Conservation (phyloP, 768 basidiomycete genomes). For the Mycena sanguinolenta region DNA sequence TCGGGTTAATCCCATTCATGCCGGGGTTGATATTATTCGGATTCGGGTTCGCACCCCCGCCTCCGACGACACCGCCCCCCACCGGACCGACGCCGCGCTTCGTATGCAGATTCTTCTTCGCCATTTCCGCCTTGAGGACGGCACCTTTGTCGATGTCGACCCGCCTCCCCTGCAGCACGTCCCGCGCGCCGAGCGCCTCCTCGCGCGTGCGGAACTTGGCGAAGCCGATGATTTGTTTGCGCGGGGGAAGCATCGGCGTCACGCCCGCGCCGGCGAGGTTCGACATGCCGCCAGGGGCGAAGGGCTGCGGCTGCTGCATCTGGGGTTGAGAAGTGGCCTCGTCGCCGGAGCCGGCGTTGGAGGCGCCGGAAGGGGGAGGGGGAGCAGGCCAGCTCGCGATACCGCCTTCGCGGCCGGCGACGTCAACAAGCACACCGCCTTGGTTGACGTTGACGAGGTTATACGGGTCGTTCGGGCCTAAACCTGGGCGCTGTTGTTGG, state of each 20-base stretch:
- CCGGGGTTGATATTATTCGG: neutral
- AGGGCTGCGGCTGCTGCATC: neutral
- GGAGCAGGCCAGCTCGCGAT: slow-evolving; percentile 78
- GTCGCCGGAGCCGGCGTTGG: too few relatives aligned
- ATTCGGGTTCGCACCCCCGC: slow-evolving; percentile 4
- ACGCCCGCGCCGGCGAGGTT: neutral
- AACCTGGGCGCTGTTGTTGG: slow-evolving; percentile 31
- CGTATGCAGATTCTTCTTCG: slow-evolving; percentile 99
- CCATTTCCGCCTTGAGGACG: slow-evolving; percentile 98
- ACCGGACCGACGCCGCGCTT: slow-evolving; percentile 89
- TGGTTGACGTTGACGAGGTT: slow-evolving; percentile 87
- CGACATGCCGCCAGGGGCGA: neutral
- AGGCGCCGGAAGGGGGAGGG: slow-evolving; percentile 10
- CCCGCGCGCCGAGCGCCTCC: slow-evolving; percentile 90
- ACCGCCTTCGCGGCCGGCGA: slow-evolving; percentile 78
- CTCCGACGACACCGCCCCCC: slow-evolving; percentile 39
- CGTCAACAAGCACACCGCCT: slow-evolving; percentile 85
- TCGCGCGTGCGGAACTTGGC: slow-evolving; percentile 93
- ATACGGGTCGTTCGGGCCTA: slow-evolving; percentile 83
- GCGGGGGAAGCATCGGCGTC: slow-evolving; percentile 60
- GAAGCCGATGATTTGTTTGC: slow-evolving; percentile 98
- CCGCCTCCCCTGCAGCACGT: slow-evolving; percentile 88
- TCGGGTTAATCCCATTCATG: too few relatives aligned
- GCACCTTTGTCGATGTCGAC: slow-evolving; percentile 95
- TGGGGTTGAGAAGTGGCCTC: slow-evolving; percentile 22